Conservation (phyloP, 345 rosid species). For the Stellera chamaejasme region DNA sequence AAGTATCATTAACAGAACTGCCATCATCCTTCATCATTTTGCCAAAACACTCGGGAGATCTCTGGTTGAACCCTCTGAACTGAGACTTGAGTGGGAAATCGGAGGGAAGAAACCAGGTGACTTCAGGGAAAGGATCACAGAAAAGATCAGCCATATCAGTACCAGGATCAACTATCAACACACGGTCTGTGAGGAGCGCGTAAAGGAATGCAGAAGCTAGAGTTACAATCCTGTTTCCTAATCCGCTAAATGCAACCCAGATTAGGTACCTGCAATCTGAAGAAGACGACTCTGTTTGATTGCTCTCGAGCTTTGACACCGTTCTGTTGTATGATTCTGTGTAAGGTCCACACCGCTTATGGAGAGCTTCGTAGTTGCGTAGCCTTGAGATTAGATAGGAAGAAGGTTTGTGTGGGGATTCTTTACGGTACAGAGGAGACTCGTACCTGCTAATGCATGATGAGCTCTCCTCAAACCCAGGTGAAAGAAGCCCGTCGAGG, state of each 20-base stretch:
- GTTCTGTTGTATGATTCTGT: slow-evolving; percentile 38
- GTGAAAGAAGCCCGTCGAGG: slow-evolving; percentile 33
- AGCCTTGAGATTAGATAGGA: slow-evolving; percentile 40
- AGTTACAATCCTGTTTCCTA: slow-evolving; percentile 51
- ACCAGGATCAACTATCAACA: slow-evolving; percentile 45
- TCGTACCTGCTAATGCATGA: slow-evolving; percentile 44
- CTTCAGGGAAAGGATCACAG: slow-evolving; percentile 52
- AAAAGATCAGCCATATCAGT: slow-evolving; percentile 40
- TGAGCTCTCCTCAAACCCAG: slow-evolving; percentile 25
- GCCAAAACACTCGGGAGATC: slow-evolving; percentile 25
- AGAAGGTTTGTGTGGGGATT: slow-evolving; percentile 31
- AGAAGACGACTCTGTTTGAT: not conserved
- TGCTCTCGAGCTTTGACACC: slow-evolving; percentile 19
- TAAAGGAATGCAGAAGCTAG: slow-evolving; percentile 51
- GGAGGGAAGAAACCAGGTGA: slow-evolving; percentile 48
- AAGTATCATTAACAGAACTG: slow-evolving; percentile 11
- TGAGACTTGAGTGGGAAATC: slow-evolving; percentile 35
- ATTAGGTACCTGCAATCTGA: slow-evolving; percentile 42
- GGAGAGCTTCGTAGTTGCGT: slow-evolving; percentile 44
- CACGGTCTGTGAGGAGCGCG: slow-evolving; percentile 49
- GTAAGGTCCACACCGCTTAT: slow-evolving; percentile 48
- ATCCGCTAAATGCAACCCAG: slow-evolving; percentile 39
- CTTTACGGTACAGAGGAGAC: slow-evolving; percentile 33
- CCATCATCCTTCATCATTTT: slow-evolving; percentile 20
- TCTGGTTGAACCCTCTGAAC: slow-evolving; percentile 22